Conservation (phyloP, 2,329 filamentous ascomycete genomes). For the Fusarium sp. region DNA sequence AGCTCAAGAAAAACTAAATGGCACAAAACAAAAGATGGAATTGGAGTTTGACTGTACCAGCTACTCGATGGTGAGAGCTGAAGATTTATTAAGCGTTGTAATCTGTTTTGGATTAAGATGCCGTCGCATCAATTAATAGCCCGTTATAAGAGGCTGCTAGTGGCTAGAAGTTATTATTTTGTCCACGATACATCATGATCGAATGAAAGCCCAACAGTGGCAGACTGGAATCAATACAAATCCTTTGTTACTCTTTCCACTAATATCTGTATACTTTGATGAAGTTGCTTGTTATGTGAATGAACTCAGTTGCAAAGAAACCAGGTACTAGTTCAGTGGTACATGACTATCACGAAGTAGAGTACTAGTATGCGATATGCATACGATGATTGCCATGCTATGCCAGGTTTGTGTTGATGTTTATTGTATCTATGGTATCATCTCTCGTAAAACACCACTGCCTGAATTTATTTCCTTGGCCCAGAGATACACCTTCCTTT, state of each 20-base stretch:
- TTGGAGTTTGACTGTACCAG: conserved; percentile 8
- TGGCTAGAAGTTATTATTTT: conserved; percentile 28
- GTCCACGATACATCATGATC: conserved; percentile 31
- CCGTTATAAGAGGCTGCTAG: conserved; percentile 15
- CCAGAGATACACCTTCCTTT: conserved; percentile 20
- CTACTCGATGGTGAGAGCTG: conserved; percentile 25
- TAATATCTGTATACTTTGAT: background rate
- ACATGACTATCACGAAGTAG: background rate
- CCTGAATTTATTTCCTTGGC: conserved; percentile 26
- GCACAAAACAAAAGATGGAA: conserved; percentile 16
- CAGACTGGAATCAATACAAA: conserved; percentile 32
- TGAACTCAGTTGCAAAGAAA: background rate
- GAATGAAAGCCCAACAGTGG: conserved; percentile 28
- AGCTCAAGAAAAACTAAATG: conserved; percentile 26
- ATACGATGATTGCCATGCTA: conserved; percentile 2
- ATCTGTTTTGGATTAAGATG: conserved; percentile 31
- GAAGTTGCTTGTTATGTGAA: background rate
- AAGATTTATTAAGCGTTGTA: conserved; percentile 44
- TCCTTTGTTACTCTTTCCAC: conserved; percentile 15
- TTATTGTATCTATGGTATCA: conserved; percentile 48
- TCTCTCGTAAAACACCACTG: conserved; percentile 47
- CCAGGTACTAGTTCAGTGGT: background rate
- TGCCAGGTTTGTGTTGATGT: conserved; percentile 30
- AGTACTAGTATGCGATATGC: background rate
- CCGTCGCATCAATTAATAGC: conserved; percentile 35